Evolutionary conservation across 768 basidiomycete species (phyloP).

Genomic region (Dendrothele bispora): DNA sequence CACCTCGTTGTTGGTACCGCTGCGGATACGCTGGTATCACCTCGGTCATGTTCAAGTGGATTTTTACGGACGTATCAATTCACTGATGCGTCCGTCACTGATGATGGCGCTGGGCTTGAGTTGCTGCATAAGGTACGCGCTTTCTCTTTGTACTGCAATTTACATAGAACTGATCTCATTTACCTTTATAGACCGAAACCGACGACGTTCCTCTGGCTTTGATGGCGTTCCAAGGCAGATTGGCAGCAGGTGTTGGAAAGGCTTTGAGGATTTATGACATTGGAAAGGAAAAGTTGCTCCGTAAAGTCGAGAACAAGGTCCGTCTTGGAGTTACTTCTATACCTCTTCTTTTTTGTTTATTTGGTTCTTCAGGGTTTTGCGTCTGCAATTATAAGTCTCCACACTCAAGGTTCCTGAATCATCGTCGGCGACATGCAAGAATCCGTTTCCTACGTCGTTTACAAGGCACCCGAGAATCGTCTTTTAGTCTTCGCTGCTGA

Average conservation of each 20-base stretch:
- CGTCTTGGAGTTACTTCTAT: slow-evolving; percentile 11
- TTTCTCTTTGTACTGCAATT: slow-evolving; percentile 3
- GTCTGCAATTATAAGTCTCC: slow-evolving; percentile 84
- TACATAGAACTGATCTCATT: slow-evolving; percentile 29
- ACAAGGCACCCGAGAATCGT: slow-evolving; percentile 93
- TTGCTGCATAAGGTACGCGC: slow-evolving; percentile 77
- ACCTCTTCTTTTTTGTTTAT: slow-evolving; percentile 16
- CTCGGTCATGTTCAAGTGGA: slow-evolving; percentile 85
- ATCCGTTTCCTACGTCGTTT: slow-evolving; percentile 85
- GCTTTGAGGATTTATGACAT: slow-evolving; percentile 92
- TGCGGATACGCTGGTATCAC: slow-evolving; percentile 78
- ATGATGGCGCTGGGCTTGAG: slow-evolving; percentile 83
- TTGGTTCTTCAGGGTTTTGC: slow-evolving; percentile 63
- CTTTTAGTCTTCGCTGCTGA: slow-evolving; percentile 95
- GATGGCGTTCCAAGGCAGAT: slow-evolving; percentile 89
- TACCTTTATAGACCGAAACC: slow-evolving; percentile 72
- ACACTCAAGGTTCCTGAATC: slow-evolving; percentile 93
- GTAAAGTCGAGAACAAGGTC: slow-evolving; percentile 97
- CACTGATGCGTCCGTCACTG: too few species aligned
- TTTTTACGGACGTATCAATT: slow-evolving; percentile 89
- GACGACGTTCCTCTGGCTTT: slow-evolving; percentile 92
- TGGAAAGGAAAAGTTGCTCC: slow-evolving; percentile 94
- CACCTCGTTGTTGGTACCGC: slow-evolving; percentile 95
- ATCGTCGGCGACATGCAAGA: slow-evolving; percentile 98
- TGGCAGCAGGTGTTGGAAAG: slow-evolving; percentile 92